Conservation (phyloP, 202 grass and related monocot species). For the Setaria viridis region DNA sequence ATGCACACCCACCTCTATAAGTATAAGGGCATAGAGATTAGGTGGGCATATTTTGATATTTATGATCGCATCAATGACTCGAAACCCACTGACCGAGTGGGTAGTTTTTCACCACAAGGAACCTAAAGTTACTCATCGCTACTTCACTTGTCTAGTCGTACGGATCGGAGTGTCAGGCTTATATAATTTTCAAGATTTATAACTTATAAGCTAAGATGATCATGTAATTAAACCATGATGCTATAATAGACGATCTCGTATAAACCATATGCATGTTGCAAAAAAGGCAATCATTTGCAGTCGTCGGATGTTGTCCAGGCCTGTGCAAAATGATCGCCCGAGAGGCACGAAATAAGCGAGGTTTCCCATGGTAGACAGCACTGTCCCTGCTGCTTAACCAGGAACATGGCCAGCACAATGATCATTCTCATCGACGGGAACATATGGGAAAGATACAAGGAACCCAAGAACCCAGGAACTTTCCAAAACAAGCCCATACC, state of each 20-base stretch:
- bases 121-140: too few relatives aligned
- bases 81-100: too few relatives aligned
- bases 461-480: neutral
- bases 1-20: too few relatives aligned
- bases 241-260: neutral
- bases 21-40: too few relatives aligned
- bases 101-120: too few relatives aligned
- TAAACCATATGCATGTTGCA: neutral
- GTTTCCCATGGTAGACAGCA: neutral
- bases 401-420: neutral
- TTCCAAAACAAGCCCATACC: slow-evolving; percentile 34
- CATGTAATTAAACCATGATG: too few relatives aligned
- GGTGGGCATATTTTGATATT: too few relatives aligned
- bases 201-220: too few relatives aligned
- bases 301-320: neutral
- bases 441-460: neutral
- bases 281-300: neutral
- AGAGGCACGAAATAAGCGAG: neutral
- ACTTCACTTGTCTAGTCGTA: too few relatives aligned
- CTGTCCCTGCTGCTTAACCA: neutral
- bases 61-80: too few relatives aligned
- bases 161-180: too few relatives aligned
- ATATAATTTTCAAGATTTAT: too few relatives aligned
- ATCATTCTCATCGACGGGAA: slow-evolving; percentile 5
- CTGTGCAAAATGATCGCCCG: neutral